phyloP scores from a whole-genome alignment of 805 yeast genomes.

The Candida quercuum region DNA sequence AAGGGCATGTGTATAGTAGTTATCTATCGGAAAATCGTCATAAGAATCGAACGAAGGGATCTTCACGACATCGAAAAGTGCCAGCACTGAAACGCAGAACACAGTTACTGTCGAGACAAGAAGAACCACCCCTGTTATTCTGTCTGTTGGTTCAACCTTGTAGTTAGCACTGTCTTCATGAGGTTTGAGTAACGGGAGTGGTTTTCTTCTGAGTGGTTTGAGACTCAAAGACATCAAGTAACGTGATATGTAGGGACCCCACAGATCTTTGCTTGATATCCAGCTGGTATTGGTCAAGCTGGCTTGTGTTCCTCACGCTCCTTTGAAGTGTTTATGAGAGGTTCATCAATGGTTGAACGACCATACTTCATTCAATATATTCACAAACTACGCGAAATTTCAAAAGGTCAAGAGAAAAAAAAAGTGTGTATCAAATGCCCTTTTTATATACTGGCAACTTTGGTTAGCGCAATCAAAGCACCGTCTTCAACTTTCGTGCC shows the following conservation, averaged over 20 bases:
- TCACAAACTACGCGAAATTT: too few relatives aligned
- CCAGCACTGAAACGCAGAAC: constrained; percentile 6
- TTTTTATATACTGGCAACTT: constrained; percentile 6
- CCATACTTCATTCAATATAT: too few relatives aligned
- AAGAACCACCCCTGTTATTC: constrained; percentile 9
- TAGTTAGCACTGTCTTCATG: constrained; percentile 1
- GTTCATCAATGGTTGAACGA: too few relatives aligned
- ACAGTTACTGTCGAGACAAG: constrained; percentile 9
- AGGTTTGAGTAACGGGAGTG: constrained; percentile 11
- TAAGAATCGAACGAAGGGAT: constrained; percentile 13
- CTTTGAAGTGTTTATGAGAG: too few relatives aligned
- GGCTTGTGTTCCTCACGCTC: too few relatives aligned
- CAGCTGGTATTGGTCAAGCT: too few relatives aligned
- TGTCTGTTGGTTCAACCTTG: constrained; percentile 3
- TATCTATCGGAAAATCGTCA: constrained; percentile 32
- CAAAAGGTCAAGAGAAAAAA: not conserved
- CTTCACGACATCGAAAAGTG: constrained; percentile 7
- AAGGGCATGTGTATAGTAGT: constrained; percentile 31
- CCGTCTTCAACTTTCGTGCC: constrained; percentile 70
- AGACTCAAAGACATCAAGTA: not conserved
- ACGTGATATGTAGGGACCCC: not conserved
- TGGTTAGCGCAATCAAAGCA: constrained; percentile 51
- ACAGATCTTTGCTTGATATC: not conserved
- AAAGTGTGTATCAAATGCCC: not conserved
- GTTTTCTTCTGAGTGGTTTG: constrained; percentile 1